These are phyloP conservation scores for Lineolata rhizophorae DNA, from an alignment of 495 filamentous ascomycete species.

Conservation along the genomic window DNA sequence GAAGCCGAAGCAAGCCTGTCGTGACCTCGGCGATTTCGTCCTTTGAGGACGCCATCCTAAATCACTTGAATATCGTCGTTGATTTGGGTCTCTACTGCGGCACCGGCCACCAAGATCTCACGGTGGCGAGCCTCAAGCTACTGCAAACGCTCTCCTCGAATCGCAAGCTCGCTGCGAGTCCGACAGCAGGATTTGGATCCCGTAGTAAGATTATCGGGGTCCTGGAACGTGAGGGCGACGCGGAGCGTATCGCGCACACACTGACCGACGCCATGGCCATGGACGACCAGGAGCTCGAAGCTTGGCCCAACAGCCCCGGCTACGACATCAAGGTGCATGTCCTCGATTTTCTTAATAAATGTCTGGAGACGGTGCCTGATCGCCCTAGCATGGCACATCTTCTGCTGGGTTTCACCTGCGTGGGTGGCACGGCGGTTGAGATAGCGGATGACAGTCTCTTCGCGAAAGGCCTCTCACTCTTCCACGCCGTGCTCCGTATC, in stretches of 20 bases:
- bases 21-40: constrained; percentile 54
- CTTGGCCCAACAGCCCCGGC: constrained; percentile 35
- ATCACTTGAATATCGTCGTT: constrained; percentile 50
- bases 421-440: constrained; percentile 33
- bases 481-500: constrained; percentile 55
- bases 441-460: constrained; percentile 42
- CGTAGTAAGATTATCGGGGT: constrained; percentile 63
- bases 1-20: constrained; percentile 28
- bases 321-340: constrained; percentile 61
- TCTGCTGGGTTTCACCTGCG: constrained; percentile 68
- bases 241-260: constrained; percentile 43
- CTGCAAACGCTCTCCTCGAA: constrained; percentile 72
- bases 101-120: constrained; percentile 52
- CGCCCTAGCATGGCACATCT: constrained; percentile 71
- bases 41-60: constrained; percentile 81
- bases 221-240: constrained; percentile 45
- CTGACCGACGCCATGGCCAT: constrained; percentile 41
- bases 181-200: constrained; percentile 18
- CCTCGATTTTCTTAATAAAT: constrained; percentile 61
- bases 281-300: constrained; percentile 37
- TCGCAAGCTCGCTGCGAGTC: constrained; percentile 33
- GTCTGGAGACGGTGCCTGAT: constrained; percentile 44
- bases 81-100: constrained; percentile 68
- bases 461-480: constrained; percentile 43
- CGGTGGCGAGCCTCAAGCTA: constrained; percentile 52